phyloP scores from a whole-genome alignment of 129 eudicot species.

The Chrysanthemum seticuspe region DNA sequence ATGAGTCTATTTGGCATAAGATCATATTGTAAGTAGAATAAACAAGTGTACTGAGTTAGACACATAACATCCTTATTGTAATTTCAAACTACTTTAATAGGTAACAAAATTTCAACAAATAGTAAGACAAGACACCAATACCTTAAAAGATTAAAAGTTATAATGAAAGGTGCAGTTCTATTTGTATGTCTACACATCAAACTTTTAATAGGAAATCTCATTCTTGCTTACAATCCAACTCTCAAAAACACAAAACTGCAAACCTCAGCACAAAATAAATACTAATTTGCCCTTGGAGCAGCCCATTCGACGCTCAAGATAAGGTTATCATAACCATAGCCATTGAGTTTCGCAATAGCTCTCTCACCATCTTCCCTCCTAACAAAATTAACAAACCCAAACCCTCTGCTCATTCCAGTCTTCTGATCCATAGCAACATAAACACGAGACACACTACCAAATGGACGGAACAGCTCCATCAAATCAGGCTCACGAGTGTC shows the following conservation, averaged over 20 bases:
- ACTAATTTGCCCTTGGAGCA: slow-evolving; percentile 23
- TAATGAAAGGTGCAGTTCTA: background rate
- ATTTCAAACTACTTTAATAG: no score
- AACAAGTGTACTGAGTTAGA: no score
- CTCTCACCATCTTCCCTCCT: slow-evolving; percentile 28
- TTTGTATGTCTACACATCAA: slow-evolving; percentile 1
- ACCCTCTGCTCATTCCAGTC: slow-evolving; percentile 25
- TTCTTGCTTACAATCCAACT: slow-evolving; percentile 1
- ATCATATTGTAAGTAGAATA: no score
- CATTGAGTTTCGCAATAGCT: slow-evolving; percentile 23
- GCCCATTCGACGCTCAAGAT: slow-evolving; percentile 25
- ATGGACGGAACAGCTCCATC: slow-evolving; percentile 24
- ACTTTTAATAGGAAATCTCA: slow-evolving; percentile 8
- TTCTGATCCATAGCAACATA: slow-evolving; percentile 6
- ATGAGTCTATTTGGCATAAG: no score
- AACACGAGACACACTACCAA: slow-evolving; percentile 15
- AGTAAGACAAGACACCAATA: no score
- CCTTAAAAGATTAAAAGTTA: no score
- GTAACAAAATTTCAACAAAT: no score
- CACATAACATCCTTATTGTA: no score
- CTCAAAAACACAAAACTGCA: background rate
- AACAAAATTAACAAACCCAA: slow-evolving; percentile 18
- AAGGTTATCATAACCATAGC: slow-evolving; percentile 27
- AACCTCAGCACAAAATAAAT: background rate
- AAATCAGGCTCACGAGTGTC: slow-evolving; percentile 27